Evolutionary conservation across 257 asterid genomes (phyloP).

Genomic region (Galeopsis tetrahit): DNA sequence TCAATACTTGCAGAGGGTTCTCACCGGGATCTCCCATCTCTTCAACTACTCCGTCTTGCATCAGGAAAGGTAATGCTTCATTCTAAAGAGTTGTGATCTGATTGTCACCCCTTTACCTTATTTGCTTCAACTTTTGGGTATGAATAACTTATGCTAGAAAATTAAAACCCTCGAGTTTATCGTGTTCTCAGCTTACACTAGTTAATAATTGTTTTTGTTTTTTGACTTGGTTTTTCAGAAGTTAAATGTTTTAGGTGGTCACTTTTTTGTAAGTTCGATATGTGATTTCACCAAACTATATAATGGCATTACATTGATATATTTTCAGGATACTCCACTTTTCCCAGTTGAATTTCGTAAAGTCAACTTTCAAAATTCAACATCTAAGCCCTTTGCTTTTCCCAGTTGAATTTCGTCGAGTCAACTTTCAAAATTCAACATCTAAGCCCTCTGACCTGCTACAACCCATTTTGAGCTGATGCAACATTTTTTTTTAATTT

Average conservation of each 20-base stretch:
- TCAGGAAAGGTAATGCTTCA: slow-evolving; percentile 65
- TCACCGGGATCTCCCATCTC: slow-evolving; percentile 94
- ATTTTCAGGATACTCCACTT: no score
- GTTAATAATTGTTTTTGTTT: not conserved
- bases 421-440: no score
- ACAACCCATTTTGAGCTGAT: no score
- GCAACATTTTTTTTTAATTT: no score
- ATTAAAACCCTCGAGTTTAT: not conserved
- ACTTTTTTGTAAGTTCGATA: slow-evolving; percentile 1
- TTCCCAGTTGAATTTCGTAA: no score
- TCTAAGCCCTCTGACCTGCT: no score
- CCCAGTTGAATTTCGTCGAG: no score
- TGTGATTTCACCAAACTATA: slow-evolving; percentile 16
- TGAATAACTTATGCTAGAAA: not conserved
- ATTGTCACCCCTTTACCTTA: slow-evolving; percentile 5
- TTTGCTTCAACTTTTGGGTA: not conserved
- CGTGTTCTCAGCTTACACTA: not conserved
- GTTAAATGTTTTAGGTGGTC: slow-evolving; percentile 4
- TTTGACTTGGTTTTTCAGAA: not conserved
- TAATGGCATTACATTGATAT: not conserved
- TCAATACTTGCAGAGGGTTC: slow-evolving; percentile 72
- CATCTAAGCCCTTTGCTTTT: no score
- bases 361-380: no score
- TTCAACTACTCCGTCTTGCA: slow-evolving; percentile 77
- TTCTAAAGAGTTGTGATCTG: slow-evolving; percentile 12